A percentile compares a stretch with the other conserved stretches of the same genome.
Evolutionary conservation across 2,329 filamentous ascomycete genomes (phyloP).

Genomic region (Cladosporium sp.): DNA sequence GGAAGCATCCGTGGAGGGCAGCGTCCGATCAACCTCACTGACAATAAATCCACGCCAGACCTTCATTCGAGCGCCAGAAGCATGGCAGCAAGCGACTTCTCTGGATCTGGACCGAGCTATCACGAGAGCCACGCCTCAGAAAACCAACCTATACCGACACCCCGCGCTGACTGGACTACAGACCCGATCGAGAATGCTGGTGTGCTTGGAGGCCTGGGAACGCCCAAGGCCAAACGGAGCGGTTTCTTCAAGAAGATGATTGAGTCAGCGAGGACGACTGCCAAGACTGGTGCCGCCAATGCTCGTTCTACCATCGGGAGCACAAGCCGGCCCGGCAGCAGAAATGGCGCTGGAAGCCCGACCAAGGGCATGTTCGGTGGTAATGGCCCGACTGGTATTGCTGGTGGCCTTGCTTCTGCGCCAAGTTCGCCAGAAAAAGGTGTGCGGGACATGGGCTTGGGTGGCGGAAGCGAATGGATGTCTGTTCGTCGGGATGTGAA

Average conservation of each 20-base stretch:
- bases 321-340: conserved; percentile 35
- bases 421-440: conserved; percentile 22
- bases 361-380: conserved; percentile 42
- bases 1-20: conserved; percentile 31
- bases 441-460: conserved; percentile 64
- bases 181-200: conserved; percentile 58
- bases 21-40: conserved; percentile 16
- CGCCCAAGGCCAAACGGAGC: conserved; percentile 72
- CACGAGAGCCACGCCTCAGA: conserved; percentile 75
- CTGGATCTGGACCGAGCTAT: conserved; percentile 47
- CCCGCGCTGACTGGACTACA: conserved; percentile 56
- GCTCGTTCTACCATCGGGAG: conserved; percentile 77
- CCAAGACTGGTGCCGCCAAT: conserved; percentile 66
- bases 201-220: conserved; percentile 68
- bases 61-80: conserved; percentile 26
- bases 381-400: conserved; percentile 48
- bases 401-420: conserved; percentile 40
- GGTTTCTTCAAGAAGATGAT: conserved; percentile 96
- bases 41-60: conserved; percentile 23
- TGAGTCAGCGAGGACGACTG: conserved; percentile 83
- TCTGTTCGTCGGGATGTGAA: conserved; percentile 94
- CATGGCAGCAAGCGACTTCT: conserved; percentile 51
- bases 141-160: conserved; percentile 50
- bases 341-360: conserved; percentile 38
- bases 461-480: conserved; percentile 76